Evolutionary conservation across 2,329 filamentous ascomycete species (phyloP), one percentile per base, ranked within the genome.

Genomic region (Colletotrichum graminicola): DNA sequence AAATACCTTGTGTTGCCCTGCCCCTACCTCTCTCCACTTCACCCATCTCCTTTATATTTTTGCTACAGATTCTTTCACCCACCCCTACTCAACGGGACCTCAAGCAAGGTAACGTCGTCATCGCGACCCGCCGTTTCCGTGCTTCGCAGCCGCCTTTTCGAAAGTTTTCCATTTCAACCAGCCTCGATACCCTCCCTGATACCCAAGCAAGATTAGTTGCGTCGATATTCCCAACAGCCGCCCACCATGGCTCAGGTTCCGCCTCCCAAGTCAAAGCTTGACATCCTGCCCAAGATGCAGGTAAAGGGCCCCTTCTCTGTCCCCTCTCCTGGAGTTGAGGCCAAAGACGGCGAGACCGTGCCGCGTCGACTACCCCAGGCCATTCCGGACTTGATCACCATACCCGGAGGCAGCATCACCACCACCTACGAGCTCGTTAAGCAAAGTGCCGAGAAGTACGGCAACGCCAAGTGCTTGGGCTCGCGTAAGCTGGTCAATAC

Each of bases 381-480:
- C 75, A 89, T 90, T 75, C 85, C 93, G 73, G 88, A 86, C 51
- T 87, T 95, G 74, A 84, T 88, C 75, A 80, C 84, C 61, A 88
- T 84, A 51, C 92, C 92, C 23, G 84, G 86, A 61, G 87, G 90
- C 57, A 89, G 90, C 76, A 87, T 95, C 78, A 84, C 86, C 52
- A 97, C 94, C 72, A 85, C 91, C 75, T 94, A 90, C 83, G 94
- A 97, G 78, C 89, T 95, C 75, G 85, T 97, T 76, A 88, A 87
- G 76, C 87, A 88, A 74, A 90, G 90, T 72, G 91, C 92, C 59
- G 87, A 84, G 67, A 88, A 90, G 78, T 92, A 86, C 78, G 90
- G 90, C 64, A 90, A 92, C 77, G 84, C 86, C 67, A 90, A 90
- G 79, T 88, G 87, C 70, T 83, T 93, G 75, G 94, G 92, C 73